Conservation (phyloP, 1,284 basidiomycete species). For the Pulveroboletus sp. region DNA sequence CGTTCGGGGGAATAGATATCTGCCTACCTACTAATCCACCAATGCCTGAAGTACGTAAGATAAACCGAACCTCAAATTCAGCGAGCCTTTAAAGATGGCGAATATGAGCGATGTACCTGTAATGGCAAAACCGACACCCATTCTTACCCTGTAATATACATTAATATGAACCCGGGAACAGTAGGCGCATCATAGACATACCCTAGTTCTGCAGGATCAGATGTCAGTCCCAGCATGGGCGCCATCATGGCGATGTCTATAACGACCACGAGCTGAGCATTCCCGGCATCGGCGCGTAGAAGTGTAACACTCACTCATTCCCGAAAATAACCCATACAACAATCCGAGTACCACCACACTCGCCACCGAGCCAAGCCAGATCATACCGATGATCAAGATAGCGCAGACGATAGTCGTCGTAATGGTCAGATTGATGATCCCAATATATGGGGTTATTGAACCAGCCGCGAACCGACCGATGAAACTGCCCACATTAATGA, state of each 20-base stretch:
- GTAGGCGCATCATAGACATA: constrained; percentile 9
- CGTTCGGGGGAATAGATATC: neutral
- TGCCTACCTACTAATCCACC: neutral
- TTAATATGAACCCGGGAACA: no score
- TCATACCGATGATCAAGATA: constrained; percentile 40
- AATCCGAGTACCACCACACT: constrained; percentile 42
- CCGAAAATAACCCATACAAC: constrained; percentile 44
- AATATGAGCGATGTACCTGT: constrained; percentile 11
- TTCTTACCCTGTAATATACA: constrained; percentile 18
- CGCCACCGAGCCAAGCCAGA: constrained; percentile 40
- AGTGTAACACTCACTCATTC: constrained; percentile 28
- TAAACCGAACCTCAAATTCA: neutral
- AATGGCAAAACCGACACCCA: constrained; percentile 27
- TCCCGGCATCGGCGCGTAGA: neutral
- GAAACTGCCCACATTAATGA: constrained; percentile 45
- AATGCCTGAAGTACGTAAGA: neutral
- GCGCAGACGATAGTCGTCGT: no score
- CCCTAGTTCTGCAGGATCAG: constrained; percentile 20
- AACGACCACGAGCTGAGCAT: neutral
- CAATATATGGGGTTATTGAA: constrained; percentile 31
- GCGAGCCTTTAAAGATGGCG: neutral
- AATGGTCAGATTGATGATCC: no score
- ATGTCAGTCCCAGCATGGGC: constrained; percentile 27
- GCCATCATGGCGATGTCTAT: constrained; percentile 25
- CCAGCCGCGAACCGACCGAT: constrained; percentile 44